A percentile compares a stretch with the other conserved stretches of the same genome.
Evolutionary conservation across 306 rosid species (phyloP).

Genomic region (Fragaria vesca): DNA sequence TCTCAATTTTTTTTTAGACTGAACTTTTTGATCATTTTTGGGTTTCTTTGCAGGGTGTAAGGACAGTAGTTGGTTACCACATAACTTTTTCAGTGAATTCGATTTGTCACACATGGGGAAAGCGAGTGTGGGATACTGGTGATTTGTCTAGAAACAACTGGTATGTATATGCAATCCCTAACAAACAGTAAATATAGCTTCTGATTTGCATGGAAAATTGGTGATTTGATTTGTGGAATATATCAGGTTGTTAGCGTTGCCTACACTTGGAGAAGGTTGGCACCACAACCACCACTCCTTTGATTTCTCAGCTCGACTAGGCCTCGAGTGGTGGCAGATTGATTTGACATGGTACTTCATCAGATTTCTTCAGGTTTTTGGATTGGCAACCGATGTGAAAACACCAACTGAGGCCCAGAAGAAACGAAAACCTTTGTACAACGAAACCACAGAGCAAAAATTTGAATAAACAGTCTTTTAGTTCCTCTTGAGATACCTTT

Average conservation of each 20-base stretch:
- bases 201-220: neutral
- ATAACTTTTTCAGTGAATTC: neutral
- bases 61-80: neutral
- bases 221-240: neutral
- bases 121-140: neutral
- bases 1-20: neutral
- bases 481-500: neutral
- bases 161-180: neutral
- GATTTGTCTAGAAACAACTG: neutral
- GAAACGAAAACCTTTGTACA: neutral
- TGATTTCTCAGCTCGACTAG: constrained; percentile 1
- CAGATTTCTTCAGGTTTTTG: neutral
- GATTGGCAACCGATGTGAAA: constrained; percentile 4
- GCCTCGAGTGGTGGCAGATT: constrained; percentile 1
- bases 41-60: neutral
- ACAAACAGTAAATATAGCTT: neutral
- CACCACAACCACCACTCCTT: neutral
- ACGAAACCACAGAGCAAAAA: neutral
- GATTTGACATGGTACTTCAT: neutral
- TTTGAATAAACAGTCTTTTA: neutral
- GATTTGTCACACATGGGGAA: neutral
- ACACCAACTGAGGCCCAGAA: neutral
- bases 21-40: neutral
- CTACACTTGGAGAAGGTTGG: neutral
- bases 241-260: neutral